Conservation (phyloP, 352 stramenopile species). For the Globisporangium abappressorium region DNA sequence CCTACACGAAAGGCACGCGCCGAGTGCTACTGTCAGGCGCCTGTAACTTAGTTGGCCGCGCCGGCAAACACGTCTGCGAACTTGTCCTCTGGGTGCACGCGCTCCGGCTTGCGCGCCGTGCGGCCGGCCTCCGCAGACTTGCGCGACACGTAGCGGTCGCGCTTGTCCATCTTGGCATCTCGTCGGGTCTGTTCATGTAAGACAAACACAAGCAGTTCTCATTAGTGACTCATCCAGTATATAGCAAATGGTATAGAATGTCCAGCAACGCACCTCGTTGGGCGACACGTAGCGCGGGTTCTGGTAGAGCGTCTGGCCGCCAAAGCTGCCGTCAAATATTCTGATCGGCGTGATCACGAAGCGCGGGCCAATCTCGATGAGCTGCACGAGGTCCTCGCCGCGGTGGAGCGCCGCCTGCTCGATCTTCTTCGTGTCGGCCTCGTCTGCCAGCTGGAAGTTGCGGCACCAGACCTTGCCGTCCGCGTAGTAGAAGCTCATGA, state of each 20-base stretch:
- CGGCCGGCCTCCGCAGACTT: slow-evolving; percentile 86
- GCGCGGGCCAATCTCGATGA: slow-evolving; percentile 99
- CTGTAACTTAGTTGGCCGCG: slow-evolving; percentile 25
- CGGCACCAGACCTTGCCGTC: slow-evolving; percentile 97
- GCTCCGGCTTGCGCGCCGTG: slow-evolving; percentile 65
- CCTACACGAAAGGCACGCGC: background rate
- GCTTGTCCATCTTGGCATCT: slow-evolving; percentile 92
- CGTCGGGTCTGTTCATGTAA: slow-evolving; percentile 39
- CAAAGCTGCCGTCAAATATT: slow-evolving; percentile 99
- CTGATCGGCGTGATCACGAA: slow-evolving; percentile 99
- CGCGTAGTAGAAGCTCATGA: slow-evolving; percentile 96
- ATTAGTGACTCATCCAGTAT: background rate
- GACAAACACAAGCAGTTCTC: background rate
- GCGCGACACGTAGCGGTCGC: slow-evolving; percentile 89
- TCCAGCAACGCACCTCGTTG: slow-evolving; percentile 78
- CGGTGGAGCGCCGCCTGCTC: slow-evolving; percentile 78
- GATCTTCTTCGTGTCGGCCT: slow-evolving; percentile 91
- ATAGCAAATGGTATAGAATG: background rate
- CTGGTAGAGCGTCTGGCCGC: slow-evolving; percentile 97
- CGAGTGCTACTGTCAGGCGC: background rate
- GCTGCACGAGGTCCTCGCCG: slow-evolving; percentile 89
- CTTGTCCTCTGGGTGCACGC: slow-evolving; percentile 72
- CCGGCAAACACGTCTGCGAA: slow-evolving; percentile 86
- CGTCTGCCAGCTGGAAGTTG: slow-evolving; percentile 95
- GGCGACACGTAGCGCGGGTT: slow-evolving; percentile 98